These are phyloP conservation scores for Ophioceras dolichostomum DNA, from an alignment of 2,329 filamentous ascomycete species.

Conservation along the genomic window DNA sequence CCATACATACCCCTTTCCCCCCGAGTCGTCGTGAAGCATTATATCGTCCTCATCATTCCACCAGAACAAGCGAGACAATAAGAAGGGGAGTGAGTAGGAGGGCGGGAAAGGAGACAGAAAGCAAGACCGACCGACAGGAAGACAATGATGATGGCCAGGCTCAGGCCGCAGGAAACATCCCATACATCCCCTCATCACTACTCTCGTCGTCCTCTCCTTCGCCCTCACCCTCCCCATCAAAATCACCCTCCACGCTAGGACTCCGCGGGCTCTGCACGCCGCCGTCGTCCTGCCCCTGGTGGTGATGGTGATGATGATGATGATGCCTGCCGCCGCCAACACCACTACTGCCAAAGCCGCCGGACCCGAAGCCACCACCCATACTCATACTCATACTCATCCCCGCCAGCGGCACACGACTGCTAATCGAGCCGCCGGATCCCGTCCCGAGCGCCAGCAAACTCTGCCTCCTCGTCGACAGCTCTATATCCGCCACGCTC, in stretches of 20 bases:
- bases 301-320: slow-evolving; percentile 6
- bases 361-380: slow-evolving; percentile 10
- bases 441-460: slow-evolving; percentile 7
- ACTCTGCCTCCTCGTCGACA: slow-evolving; percentile 16
- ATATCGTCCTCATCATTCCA: too few relatives aligned
- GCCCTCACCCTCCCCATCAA: not conserved
- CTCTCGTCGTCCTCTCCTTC: slow-evolving; percentile 20
- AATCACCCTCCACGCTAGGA: slow-evolving; percentile 18
- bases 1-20: too few relatives aligned
- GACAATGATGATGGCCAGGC: too few relatives aligned
- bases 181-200: slow-evolving; percentile 43
- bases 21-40: too few relatives aligned
- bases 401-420: too few relatives aligned
- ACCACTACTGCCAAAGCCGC: too few relatives aligned
- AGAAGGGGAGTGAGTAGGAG: too few relatives aligned
- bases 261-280: slow-evolving; percentile 48
- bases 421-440: too few relatives aligned
- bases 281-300: slow-evolving; percentile 44
- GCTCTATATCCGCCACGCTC: slow-evolving; percentile 35
- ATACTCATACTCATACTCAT: slow-evolving; percentile 18
- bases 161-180: slow-evolving; percentile 19
- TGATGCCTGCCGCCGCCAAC: slow-evolving; percentile 1
- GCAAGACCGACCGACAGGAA: too few relatives aligned
- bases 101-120: not conserved
- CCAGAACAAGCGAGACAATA: too few relatives aligned